Base-by-base conservation (phyloP, 1,139 yeast species). In the Yamadazyma buinensis region DNA sequence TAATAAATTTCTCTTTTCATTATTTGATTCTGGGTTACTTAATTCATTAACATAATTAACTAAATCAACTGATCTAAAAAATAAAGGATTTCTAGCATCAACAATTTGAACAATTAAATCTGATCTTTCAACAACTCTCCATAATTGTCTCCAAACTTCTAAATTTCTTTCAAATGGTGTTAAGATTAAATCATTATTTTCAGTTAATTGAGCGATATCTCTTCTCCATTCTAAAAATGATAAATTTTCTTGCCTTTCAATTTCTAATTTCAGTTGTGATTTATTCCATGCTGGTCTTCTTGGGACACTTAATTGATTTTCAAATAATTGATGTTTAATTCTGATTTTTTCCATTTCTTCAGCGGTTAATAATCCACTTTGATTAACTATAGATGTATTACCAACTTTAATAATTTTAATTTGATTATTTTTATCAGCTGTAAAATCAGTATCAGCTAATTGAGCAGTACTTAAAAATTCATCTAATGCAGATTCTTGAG, bases 131-230 rank as follows among this genome's bases (percentile, higher is more conserved):
- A 90, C 87, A 34, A 94, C 99, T 63, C 99, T 75, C 99, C 99
- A 94, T 47, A 94, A 67, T 61, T 94, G 99, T 57, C 94, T 80
- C 99, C 99, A 94, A 40, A 94, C 97, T 67, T 92, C 97, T 47
- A 94, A 71, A 56, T 94, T 94, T 61, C 98, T 77, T 64, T 94
- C 99, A 55, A 92, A 94, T 2, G 99, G 99, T 0, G 99, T 94
- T 57, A 94, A 72, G 42, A 90, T 67, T 49, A 94, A 67, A 55
- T 92, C 96, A 45, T 76, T 77, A 42, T 72, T 74, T 54, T 92
- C 96, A 42, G 94, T 94, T 40, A 94, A 69, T 29, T 73, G 62
- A 0, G 98, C 98, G 42, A 94, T 70, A 30, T 80, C 80, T 54
- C 97, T 74, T 64, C 98, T 77, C 99, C 98, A 94, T 22, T 84